Percentiles rank a stretch among this genome's conserved stretches.
Conservation (phyloP, 352 stramenopile genomes). For the Globisporangium splendens region DNA sequence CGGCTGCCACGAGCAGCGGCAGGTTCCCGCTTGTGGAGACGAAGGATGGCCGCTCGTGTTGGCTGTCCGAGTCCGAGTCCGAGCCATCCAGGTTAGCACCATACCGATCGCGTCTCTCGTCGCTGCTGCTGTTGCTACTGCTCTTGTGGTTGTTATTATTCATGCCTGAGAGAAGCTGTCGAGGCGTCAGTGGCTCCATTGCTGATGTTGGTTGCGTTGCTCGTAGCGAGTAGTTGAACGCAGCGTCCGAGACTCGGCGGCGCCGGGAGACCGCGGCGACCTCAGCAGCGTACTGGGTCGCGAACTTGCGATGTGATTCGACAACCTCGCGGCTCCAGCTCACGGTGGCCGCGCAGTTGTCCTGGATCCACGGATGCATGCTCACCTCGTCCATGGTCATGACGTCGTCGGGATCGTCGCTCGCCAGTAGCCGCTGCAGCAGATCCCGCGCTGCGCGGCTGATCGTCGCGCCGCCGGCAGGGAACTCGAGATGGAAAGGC, state of each 20-base stretch:
- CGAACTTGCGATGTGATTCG: conserved; percentile 40
- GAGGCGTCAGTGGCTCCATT: not conserved
- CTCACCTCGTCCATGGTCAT: conserved; percentile 63
- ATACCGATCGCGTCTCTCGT: conserved; percentile 12
- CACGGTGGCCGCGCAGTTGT: conserved; percentile 36
- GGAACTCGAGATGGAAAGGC: conserved; percentile 28
- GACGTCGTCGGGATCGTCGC: conserved; percentile 28
- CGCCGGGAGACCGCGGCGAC: conserved; percentile 28
- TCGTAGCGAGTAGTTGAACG: conserved; percentile 12
- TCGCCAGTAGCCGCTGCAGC: conserved; percentile 51
- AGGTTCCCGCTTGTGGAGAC: conserved; percentile 62
- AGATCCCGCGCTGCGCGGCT: conserved; percentile 73
- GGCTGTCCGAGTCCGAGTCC: conserved; percentile 11
- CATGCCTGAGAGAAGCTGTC: too few relatives aligned
- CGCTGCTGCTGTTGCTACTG: conserved; percentile 3
- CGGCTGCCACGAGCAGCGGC: conserved; percentile 6
- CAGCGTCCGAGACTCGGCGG: conserved; percentile 15
- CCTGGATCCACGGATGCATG: conserved; percentile 66
- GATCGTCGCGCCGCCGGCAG: conserved; percentile 4
- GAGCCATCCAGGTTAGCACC: conserved; percentile 3
- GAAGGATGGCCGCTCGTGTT: conserved; percentile 56
- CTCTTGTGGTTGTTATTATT: not conserved
- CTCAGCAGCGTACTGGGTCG: conserved; percentile 36
- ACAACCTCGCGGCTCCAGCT: conserved; percentile 45
- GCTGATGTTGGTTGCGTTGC: not conserved